These are phyloP conservation scores for Achlya hypogyna DNA, from an alignment of 352 stramenopile genomes.

Conservation along the genomic window DNA sequence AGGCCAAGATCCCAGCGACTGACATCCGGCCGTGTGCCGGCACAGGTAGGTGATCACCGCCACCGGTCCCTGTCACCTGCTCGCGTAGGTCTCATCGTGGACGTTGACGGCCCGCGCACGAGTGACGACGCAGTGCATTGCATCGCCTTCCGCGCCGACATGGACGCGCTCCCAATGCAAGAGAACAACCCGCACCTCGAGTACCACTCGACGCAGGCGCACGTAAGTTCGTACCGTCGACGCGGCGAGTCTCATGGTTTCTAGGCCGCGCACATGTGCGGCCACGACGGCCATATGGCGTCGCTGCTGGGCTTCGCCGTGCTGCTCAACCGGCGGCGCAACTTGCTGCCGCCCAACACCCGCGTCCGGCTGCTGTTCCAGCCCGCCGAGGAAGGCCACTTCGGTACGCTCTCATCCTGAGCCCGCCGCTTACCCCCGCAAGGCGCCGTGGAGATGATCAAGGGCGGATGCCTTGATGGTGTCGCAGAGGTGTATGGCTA, in stretches of 20 bases:
- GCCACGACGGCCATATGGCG: constrained; percentile 93
- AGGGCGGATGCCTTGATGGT: constrained; percentile 81
- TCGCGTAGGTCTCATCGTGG: constrained; percentile 79
- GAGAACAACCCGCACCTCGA: constrained; percentile 70
- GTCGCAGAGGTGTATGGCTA: constrained; percentile 89
- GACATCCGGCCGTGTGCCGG: constrained; percentile 70
- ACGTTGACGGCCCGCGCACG: constrained; percentile 41
- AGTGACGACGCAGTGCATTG: constrained; percentile 41
- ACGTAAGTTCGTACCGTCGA: not conserved
- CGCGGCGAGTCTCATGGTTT: not conserved
- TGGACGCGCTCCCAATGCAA: constrained; percentile 92
- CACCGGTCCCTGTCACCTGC: too few species aligned
- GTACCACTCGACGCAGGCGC: constrained; percentile 54
- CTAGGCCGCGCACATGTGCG: constrained; percentile 86
- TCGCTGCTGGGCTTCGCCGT: constrained; percentile 87
- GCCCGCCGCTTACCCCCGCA: constrained; percentile 12
- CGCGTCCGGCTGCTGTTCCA: constrained; percentile 93
- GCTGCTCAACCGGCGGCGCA: constrained; percentile 56
- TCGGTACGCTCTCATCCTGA: not conserved
- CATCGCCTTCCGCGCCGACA: constrained; percentile 91
- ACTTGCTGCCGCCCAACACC: constrained; percentile 58
- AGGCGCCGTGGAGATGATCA: constrained; percentile 88
- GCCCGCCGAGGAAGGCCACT: constrained; percentile 86
- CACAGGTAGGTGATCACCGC: constrained; percentile 39
- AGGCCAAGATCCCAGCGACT: constrained; percentile 60